phyloP scores from a whole-genome alignment of 2,329 filamentous ascomycete genomes.

The Botrytis porri region DNA sequence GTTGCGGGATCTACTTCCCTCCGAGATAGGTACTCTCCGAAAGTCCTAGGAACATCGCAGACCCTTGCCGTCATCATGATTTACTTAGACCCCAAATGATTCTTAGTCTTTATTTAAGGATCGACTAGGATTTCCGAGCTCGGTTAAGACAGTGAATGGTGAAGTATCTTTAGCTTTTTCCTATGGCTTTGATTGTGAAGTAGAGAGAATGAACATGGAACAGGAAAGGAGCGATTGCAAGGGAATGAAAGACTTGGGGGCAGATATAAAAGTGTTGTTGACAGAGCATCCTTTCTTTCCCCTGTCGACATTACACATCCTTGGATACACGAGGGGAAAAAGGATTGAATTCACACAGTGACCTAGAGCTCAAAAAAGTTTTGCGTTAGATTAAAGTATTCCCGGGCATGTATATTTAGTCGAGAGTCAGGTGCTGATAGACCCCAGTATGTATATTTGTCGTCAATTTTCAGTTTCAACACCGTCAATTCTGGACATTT shows the following conservation, averaged over 20 bases:
- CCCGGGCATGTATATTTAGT: not conserved
- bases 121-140: fast-evolving
- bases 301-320: not conserved
- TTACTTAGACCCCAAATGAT: not conserved
- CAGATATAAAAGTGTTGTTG: not conserved
- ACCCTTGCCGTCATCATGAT: not conserved
- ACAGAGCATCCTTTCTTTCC: not conserved
- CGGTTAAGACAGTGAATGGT: fast-evolving
- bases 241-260: too few relatives aligned
- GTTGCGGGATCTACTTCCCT: too few relatives aligned
- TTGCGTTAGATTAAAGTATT: too few relatives aligned
- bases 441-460: not conserved
- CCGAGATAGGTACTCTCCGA: too few relatives aligned
- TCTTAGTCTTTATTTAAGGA: not conserved
- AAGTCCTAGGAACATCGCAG: not conserved
- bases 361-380: too few relatives aligned
- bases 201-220: fast-evolving
- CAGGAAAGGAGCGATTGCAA: not conserved
- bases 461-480: not conserved
- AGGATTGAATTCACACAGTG: too few relatives aligned
- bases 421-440: not conserved
- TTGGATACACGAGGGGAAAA: too few relatives aligned
- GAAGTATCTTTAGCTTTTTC: fast-evolving
- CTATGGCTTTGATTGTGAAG: fast-evolving
- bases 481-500: not conserved